phyloP scores from a whole-genome alignment of 768 basidiomycete species.

The Naganishia onofrii region DNA sequence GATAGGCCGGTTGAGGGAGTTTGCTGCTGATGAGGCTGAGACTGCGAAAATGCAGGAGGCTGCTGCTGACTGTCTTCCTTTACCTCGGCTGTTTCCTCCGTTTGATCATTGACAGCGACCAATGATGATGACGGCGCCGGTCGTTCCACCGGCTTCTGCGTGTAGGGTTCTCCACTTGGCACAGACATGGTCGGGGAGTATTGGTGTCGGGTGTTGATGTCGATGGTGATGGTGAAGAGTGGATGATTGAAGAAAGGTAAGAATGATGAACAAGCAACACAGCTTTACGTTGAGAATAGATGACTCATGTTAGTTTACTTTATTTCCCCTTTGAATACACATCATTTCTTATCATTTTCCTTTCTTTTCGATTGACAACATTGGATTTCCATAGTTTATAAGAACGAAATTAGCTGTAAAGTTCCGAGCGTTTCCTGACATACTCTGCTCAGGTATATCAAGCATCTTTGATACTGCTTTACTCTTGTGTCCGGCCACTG shows the following conservation, averaged over 20 bases:
- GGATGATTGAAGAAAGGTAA: not conserved
- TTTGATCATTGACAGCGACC: not conserved
- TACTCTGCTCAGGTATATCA: too few relatives aligned
- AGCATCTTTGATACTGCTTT: too few relatives aligned
- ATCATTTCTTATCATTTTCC: not conserved
- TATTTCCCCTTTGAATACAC: not conserved
- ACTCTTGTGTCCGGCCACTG: too few relatives aligned
- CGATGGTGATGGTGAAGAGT: not conserved
- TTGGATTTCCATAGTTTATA: too few relatives aligned
- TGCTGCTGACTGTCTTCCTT: not conserved
- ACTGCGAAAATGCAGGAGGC: too few relatives aligned
- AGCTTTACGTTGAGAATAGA: not conserved
- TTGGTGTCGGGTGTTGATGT: not conserved
- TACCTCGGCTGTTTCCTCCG: not conserved
- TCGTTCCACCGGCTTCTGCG: conserved; percentile 5
- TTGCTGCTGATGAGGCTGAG: not conserved
- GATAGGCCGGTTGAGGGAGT: not conserved
- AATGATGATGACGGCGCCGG: not conserved
- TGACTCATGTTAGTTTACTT: conserved; percentile 4
- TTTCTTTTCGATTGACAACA: too few relatives aligned
- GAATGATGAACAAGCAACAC: not conserved
- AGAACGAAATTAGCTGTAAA: too few relatives aligned
- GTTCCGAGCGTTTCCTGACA: too few relatives aligned
- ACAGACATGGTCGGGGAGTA: not conserved
- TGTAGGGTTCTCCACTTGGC: conserved; percentile 8